Evolutionary conservation across 2,329 filamentous ascomycete species (phyloP), one percentile per base, ranked within the genome.

Genomic region (Alternaria panax): DNA sequence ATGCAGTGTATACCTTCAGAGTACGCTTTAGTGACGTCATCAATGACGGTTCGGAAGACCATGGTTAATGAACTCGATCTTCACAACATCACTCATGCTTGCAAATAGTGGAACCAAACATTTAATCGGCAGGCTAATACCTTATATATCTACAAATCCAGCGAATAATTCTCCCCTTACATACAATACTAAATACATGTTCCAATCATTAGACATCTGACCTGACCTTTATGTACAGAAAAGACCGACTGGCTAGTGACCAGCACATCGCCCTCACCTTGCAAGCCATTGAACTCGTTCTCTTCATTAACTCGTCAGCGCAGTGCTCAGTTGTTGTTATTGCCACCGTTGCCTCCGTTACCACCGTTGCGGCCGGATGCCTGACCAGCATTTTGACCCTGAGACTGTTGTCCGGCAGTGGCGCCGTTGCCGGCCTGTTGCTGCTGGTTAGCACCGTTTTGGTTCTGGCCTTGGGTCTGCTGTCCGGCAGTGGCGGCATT

Each of bases 231-330:
- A 48, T 48, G 22, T 59, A 59, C 51, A 59, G 42, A 45, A 16
- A 28, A 30, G 34, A 54, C 41, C 25, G 30, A 27, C 28, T 41
- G 50, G 34, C 51, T 46, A 46, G 45, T 54, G 54, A 51, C 58
- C 58, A 54, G 58, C 58, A 60, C 58, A 54, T 57, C 16, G 24
- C 48, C 51, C 24, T 51, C 42, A 28, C 14, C 18, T 28, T 32
- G 45, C 45, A 34, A 36, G 22, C 30, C 22, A n/a, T 38, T 12
- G 9, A 14, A 25, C 25, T 32, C 51, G n/a, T 53, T 38, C 12
- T 40, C 16, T 14, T 25, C n/a, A 11, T 40, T 5, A 25, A 51
- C 16, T 28, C 32, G 2, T 24, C 40, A 28, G 16, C 34, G 12
- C 22, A 27, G 22, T 12, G 32, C 12, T 47, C 40, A 47, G 42